Conservation (phyloP, 1,284 basidiomycete genomes). For the Cronartium ribicola region DNA sequence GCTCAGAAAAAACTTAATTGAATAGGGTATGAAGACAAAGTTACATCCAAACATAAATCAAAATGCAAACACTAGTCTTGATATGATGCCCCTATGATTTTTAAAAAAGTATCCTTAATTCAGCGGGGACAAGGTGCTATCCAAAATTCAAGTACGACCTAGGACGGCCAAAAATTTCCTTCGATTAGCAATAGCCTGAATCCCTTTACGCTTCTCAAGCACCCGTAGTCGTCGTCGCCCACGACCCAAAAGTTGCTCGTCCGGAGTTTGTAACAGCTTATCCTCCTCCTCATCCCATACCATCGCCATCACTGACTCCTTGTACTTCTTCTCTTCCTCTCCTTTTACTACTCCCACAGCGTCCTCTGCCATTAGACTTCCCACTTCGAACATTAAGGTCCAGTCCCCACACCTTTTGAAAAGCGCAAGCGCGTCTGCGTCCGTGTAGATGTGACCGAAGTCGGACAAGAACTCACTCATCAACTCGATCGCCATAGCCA, state of each 20-base stretch:
- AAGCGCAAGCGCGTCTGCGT: slow-evolving; percentile 10
- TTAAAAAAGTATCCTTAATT: too few relatives aligned
- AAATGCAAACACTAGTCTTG: too few relatives aligned
- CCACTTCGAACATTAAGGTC: slow-evolving; percentile 31
- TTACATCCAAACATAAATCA: too few relatives aligned
- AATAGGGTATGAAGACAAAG: too few relatives aligned
- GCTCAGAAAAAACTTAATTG: too few relatives aligned
- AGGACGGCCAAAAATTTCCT: neutral
- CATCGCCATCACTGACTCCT: neutral
- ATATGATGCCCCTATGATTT: too few relatives aligned
- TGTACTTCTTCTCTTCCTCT: neutral
- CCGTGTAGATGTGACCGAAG: slow-evolving; percentile 19
- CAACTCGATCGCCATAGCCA: slow-evolving; percentile 14
- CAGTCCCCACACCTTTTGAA: slow-evolving; percentile 30
- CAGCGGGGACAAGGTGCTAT: too few relatives aligned
- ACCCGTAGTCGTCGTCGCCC: neutral
- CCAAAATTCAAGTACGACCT: too few relatives aligned
- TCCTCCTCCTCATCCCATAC: slow-evolving; percentile 6
- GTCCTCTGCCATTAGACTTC: slow-evolving; percentile 13
- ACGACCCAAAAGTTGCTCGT: neutral
- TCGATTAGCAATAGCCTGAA: slow-evolving; percentile 5
- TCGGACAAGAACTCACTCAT: slow-evolving; percentile 17
- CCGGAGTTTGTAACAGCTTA: neutral
- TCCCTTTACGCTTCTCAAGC: slow-evolving; percentile 3
- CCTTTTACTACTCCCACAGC: neutral